These are phyloP conservation scores for Coprinopsis sp. DNA, from an alignment of 768 basidiomycete genomes.

Conservation along the genomic window DNA sequence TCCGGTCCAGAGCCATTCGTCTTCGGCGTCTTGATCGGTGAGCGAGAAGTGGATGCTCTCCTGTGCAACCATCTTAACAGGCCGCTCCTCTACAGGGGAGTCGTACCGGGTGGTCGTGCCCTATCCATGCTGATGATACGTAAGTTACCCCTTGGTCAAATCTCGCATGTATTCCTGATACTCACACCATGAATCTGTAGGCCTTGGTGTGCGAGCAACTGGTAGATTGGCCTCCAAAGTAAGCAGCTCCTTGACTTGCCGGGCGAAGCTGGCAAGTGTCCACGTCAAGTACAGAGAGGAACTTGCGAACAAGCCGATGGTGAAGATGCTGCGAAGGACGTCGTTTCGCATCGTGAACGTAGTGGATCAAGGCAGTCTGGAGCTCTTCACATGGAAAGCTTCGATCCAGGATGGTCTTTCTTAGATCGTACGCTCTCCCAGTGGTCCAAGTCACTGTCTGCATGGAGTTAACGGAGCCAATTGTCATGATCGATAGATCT, in stretches of 20 bases:
- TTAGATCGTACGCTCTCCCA: too few species aligned
- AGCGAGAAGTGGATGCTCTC: slow-evolving; percentile 27
- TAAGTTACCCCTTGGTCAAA: not conserved
- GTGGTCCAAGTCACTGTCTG: too few species aligned
- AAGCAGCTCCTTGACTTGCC: slow-evolving; percentile 18
- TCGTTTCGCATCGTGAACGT: slow-evolving; percentile 6
- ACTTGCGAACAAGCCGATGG: slow-evolving; percentile 12
- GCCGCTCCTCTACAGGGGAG: slow-evolving; percentile 23
- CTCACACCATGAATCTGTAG: slow-evolving; percentile 21
- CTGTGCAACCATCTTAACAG: slow-evolving; percentile 23
- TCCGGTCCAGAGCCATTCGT: slow-evolving; percentile 28
- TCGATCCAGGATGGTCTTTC: too few species aligned
- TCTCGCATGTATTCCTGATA: not conserved
- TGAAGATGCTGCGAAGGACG: slow-evolving; percentile 15
- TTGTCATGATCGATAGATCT: too few species aligned
- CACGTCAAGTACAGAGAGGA: slow-evolving; percentile 25
- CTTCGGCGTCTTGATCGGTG: slow-evolving; percentile 20
- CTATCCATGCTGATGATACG: slow-evolving; percentile 18
- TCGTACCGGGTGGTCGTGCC: slow-evolving; percentile 23
- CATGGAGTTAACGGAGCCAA: too few species aligned
- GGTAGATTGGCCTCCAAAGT: slow-evolving; percentile 14
- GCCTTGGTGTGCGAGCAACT: slow-evolving; percentile 11
- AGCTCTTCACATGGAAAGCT: too few species aligned
- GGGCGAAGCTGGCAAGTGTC: slow-evolving; percentile 18
- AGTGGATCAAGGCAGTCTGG: too few species aligned